These are phyloP conservation scores for Tetrapyrgos nigripes DNA, from an alignment of 1,284 basidiomycete genomes.

Conservation along the genomic window DNA sequence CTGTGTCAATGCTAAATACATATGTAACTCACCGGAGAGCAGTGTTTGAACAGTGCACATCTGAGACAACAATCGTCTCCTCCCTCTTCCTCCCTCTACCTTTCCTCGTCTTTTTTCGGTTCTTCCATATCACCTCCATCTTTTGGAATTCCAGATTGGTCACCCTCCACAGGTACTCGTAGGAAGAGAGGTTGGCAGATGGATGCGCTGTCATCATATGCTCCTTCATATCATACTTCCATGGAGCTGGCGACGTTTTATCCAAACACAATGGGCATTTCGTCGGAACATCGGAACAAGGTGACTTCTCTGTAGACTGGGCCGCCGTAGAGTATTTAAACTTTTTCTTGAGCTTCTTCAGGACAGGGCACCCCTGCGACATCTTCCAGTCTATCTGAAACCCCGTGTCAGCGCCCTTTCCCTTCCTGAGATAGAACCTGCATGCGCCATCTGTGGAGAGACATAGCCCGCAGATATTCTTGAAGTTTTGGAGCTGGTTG, in stretches of 20 bases:
- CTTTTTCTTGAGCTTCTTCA: constrained; percentile 12
- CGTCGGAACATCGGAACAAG: constrained; percentile 37
- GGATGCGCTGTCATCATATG: constrained; percentile 29
- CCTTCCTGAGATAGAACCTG: too few species aligned
- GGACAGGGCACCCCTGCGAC: constrained; percentile 20
- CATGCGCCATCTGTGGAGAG: too few species aligned
- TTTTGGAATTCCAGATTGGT: constrained; percentile 18
- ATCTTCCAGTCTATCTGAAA: constrained; percentile 20
- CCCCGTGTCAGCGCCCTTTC: constrained; percentile 13
- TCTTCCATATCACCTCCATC: constrained; percentile 13
- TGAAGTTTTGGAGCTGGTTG: too few species aligned
- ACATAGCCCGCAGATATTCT: too few species aligned
- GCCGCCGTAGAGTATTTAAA: constrained; percentile 28
- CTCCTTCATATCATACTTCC: constrained; percentile 32
- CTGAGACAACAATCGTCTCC: not conserved
- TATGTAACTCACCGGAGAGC: not conserved
- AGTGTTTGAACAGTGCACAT: not conserved
- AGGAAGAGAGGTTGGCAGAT: not conserved
- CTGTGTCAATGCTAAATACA: not conserved
- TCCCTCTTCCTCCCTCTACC: not conserved
- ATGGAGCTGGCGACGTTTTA: constrained; percentile 25
- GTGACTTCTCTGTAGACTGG: constrained; percentile 23
- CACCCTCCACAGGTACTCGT: constrained; percentile 21
- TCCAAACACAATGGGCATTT: constrained; percentile 29
- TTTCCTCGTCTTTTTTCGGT: not conserved